Conservation (phyloP, 495 filamentous ascomycete species). For the Bacidia rubella region DNA sequence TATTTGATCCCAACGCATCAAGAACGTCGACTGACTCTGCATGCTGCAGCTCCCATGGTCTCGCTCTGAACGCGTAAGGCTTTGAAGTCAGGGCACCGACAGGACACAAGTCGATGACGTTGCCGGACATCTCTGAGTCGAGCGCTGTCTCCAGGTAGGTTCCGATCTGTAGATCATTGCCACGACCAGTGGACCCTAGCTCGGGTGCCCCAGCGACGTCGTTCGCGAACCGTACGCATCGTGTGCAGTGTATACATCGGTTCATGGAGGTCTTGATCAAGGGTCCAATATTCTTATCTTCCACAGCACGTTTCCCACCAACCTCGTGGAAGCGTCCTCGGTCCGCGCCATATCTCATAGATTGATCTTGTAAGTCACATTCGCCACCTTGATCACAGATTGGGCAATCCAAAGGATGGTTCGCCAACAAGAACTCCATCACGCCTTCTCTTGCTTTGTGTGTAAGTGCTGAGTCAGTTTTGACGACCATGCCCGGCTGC, state of each 20-base stretch:
- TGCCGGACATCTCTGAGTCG: slow-evolving; percentile 86
- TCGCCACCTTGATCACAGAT: slow-evolving; percentile 98
- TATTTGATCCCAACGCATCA: slow-evolving; percentile 85
- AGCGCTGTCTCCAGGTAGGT: slow-evolving; percentile 90
- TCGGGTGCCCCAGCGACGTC: slow-evolving; percentile 93
- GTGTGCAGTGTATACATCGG: slow-evolving; percentile 96
- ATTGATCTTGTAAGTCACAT: slow-evolving; percentile 97
- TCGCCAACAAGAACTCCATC: slow-evolving; percentile 96
- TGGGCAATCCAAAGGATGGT: slow-evolving; percentile 94
- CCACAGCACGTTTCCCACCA: slow-evolving; percentile 86
- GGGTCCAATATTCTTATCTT: slow-evolving; percentile 99
- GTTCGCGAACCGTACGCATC: slow-evolving; percentile 95
- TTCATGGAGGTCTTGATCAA: slow-evolving; percentile 99
- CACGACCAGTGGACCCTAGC: slow-evolving; percentile 82
- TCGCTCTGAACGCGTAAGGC: slow-evolving; percentile 91
- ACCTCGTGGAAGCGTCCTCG: slow-evolving; percentile 93
- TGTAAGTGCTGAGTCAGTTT: slow-evolving; percentile 87
- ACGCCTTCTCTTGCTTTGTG: slow-evolving; percentile 97
- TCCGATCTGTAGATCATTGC: slow-evolving; percentile 94
- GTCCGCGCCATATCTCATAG: slow-evolving; percentile 95
- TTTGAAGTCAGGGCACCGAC: slow-evolving; percentile 94
- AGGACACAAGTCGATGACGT: slow-evolving; percentile 95
- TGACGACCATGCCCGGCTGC: slow-evolving; percentile 95
- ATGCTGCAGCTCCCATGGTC: slow-evolving; percentile 91
- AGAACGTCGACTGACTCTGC: slow-evolving; percentile 89